phyloP scores from a whole-genome alignment of 73 alveolate species.

The Breviolum minutum region DNA sequence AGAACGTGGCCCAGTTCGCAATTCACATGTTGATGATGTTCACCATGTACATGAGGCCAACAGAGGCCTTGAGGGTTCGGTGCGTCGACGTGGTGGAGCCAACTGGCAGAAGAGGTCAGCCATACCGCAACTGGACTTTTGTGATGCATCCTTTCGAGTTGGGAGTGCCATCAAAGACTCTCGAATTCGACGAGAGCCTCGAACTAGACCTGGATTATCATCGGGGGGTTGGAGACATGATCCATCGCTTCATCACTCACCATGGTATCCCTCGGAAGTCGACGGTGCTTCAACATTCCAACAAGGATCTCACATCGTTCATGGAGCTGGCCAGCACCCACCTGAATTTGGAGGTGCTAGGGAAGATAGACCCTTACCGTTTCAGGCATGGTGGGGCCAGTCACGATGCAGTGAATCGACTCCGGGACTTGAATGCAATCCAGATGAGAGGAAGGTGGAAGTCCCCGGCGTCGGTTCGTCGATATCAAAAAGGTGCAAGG shows the following conservation, averaged over 20 bases:
- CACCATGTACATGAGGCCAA: background rate
- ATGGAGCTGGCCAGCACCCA: no score
- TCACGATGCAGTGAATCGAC: background rate
- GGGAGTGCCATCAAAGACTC: background rate
- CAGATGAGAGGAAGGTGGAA: conserved; percentile 1
- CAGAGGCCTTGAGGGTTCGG: background rate
- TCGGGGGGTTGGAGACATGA: no score
- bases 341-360: no score
- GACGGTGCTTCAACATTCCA: no score
- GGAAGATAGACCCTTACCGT: background rate
- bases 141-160: background rate
- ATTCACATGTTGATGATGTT: background rate
- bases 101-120: no score
- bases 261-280: background rate
- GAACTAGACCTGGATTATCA: background rate
- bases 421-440: background rate
- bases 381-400: conserved; percentile 9
- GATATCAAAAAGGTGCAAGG: conserved; percentile 10
- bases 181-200: conserved; percentile 18
- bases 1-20: no score
- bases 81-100: background rate
- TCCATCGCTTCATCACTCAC: no score
- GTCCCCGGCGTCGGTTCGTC: background rate
- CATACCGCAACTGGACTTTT: background rate
- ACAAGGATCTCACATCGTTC: no score